Percentiles rank a stretch among this genome's conserved stretches.
Evolutionary conservation across 352 stramenopile species (phyloP).

Genomic region (Phytophthora cryptogea): DNA sequence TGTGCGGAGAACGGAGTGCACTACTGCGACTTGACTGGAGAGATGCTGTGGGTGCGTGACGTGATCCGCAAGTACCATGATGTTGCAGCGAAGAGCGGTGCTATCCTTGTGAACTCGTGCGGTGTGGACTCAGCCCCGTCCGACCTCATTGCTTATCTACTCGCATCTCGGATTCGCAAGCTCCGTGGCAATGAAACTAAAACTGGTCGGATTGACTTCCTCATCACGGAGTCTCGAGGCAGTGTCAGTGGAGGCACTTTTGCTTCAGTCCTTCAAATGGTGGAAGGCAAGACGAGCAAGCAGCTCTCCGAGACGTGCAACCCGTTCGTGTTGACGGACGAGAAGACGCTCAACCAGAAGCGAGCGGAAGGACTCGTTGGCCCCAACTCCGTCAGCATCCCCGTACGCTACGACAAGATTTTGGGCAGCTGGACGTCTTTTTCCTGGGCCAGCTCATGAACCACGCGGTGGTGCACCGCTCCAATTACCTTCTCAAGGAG

Average conservation of each 20-base stretch:
- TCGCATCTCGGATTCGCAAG: conserved; percentile 33
- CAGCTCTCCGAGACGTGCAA: conserved; percentile 23
- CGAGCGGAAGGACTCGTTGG: conserved; percentile 8
- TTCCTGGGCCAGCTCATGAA: conserved; percentile 85
- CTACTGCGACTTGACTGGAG: conserved; percentile 91
- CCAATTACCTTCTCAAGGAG: conserved; percentile 58
- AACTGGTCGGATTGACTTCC: conserved; percentile 32
- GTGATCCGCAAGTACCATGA: conserved; percentile 70
- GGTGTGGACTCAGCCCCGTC: conserved; percentile 86
- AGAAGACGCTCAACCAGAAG: conserved; percentile 27
- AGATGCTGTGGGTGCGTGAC: conserved; percentile 73
- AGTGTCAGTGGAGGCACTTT: conserved; percentile 54
- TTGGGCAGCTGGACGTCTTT: conserved; percentile 48
- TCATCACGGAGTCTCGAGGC: conserved; percentile 36
- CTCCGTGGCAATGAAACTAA: conserved; percentile 36
- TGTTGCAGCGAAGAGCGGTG: conserved; percentile 59
- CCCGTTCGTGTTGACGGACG: conserved; percentile 46
- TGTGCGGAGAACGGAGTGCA: conserved; percentile 88
- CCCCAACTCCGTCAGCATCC: conserved; percentile 26
- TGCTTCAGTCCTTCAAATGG: conserved; percentile 30
- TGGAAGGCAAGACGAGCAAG: conserved; percentile 17
- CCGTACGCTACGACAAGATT: conserved; percentile 45
- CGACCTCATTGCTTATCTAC: conserved; percentile 64
- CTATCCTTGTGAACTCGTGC: conserved; percentile 79
- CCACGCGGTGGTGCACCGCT: conserved; percentile 64